phyloP scores from a whole-genome alignment of 2,329 filamentous ascomycete genomes.

The Balansia obtecta region DNA sequence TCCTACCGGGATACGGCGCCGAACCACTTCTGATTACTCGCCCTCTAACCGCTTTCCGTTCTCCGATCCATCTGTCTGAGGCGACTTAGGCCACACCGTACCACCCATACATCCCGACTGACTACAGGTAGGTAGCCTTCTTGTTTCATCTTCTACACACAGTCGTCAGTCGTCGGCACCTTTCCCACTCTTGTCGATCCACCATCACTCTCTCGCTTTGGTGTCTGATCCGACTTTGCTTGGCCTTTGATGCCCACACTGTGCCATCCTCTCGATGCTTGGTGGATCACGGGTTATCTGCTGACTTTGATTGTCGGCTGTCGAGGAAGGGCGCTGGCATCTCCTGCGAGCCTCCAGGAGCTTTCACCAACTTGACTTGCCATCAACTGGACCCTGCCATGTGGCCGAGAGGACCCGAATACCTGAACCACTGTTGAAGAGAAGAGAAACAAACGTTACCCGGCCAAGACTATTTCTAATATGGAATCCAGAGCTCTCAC shows the following conservation, averaged over 20 bases:
- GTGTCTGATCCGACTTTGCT: not conserved
- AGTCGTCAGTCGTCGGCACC: not conserved
- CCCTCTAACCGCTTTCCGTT: not conserved
- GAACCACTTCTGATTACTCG: constrained; percentile 1
- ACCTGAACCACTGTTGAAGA: not conserved
- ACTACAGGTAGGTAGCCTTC: not conserved
- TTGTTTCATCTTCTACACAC: not conserved
- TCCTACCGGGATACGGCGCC: constrained; percentile 3
- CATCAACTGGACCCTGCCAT: not conserved
- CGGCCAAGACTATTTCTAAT: constrained; percentile 24
- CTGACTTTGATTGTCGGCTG: not conserved
- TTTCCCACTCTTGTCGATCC: no score
- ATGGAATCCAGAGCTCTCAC: constrained; percentile 38
- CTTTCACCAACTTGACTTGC: not conserved
- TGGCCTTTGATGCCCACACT: not conserved
- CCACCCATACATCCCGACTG: no score
- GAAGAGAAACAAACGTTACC: constrained; percentile 1
- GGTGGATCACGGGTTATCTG: not conserved
- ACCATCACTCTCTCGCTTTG: not conserved
- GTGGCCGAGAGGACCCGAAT: not conserved
- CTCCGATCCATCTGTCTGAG: not conserved
- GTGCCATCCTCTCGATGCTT: not conserved
- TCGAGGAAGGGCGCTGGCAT: not conserved
- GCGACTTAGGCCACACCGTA: not conserved
- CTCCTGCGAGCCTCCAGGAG: not conserved